These are phyloP conservation scores for Puccinia brachypodii DNA, from an alignment of 1,284 basidiomycete species.

Conservation along the genomic window DNA sequence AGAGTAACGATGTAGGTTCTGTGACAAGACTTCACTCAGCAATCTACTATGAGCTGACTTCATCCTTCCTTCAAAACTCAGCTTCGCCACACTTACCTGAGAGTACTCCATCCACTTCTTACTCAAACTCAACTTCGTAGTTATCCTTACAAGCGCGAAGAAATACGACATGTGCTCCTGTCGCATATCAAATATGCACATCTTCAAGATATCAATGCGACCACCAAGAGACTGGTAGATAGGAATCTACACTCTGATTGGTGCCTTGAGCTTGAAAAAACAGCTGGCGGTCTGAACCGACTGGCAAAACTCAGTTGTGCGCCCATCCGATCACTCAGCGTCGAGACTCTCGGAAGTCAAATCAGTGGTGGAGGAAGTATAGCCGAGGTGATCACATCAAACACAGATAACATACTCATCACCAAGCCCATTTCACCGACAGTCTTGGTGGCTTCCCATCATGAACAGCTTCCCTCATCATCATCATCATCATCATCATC, in stretches of 20 bases:
- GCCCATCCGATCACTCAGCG: slow-evolving; percentile 11
- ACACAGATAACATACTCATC: background rate
- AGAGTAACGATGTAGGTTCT: slow-evolving; percentile 76
- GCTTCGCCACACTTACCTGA: slow-evolving; percentile 94
- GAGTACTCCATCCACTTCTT: slow-evolving; percentile 90
- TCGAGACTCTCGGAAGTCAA: slow-evolving; percentile 31
- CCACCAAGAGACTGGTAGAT: slow-evolving; percentile 86
- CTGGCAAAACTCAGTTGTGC: slow-evolving; percentile 1
- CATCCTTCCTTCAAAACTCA: slow-evolving; percentile 56
- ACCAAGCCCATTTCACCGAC: background rate
- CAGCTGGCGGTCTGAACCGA: background rate
- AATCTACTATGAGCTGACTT: background rate
- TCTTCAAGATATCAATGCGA: slow-evolving; percentile 77
- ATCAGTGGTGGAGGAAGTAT: slow-evolving; percentile 23
- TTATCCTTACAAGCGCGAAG: slow-evolving; percentile 83
- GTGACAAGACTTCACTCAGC: background rate
- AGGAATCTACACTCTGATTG: slow-evolving; percentile 83
- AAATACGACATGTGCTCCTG: slow-evolving; percentile 81
- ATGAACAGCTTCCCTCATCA: background rate
- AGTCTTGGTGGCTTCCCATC: background rate
- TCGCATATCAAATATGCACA: slow-evolving; percentile 71
- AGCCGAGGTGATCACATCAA: slow-evolving; percentile 6
- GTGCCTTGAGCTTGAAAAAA: slow-evolving; percentile 62
- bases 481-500: background rate
- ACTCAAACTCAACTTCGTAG: slow-evolving; percentile 86